Evolutionary conservation across 1,284 basidiomycete species (phyloP).

Genomic region (Neonothopanus nambi): DNA sequence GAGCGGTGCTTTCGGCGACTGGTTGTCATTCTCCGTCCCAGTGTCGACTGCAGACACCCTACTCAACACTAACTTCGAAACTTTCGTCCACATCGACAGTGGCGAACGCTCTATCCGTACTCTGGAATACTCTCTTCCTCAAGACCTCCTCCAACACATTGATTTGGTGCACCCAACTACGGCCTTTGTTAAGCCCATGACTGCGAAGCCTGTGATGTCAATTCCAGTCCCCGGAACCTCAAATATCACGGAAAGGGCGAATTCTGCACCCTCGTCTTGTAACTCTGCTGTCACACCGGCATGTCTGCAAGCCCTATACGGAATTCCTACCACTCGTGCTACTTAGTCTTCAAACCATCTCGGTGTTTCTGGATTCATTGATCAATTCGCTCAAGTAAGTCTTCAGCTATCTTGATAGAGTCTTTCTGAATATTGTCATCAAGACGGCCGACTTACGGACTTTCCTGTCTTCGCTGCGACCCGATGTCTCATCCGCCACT

Average conservation of each 20-base stretch:
- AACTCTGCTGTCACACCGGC: conserved; percentile 25
- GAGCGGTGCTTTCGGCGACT: conserved; percentile 38
- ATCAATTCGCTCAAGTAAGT: conserved; percentile 26
- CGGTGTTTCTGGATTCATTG: conserved; percentile 33
- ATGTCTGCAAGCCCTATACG: conserved; percentile 32
- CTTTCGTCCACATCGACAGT: conserved; percentile 36
- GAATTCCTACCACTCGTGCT: conserved; percentile 31
- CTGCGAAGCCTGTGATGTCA: conserved; percentile 17
- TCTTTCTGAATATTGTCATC: conserved; percentile 7
- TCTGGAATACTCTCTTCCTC: conserved; percentile 42
- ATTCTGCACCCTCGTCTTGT: conserved; percentile 23
- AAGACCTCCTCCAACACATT: conserved; percentile 35
- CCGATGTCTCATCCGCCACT: conserved; percentile 32
- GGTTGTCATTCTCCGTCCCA: conserved; percentile 38
- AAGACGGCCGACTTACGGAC: conserved; percentile 21
- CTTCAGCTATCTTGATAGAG: neutral
- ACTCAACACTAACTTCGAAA: conserved; percentile 38
- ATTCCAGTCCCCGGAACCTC: conserved; percentile 13
- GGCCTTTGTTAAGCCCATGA: conserved; percentile 19
- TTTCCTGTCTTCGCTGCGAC: conserved; percentile 26
- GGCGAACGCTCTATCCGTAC: conserved; percentile 35
- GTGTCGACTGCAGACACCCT: conserved; percentile 38
- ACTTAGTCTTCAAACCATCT: conserved; percentile 29
- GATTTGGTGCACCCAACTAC: conserved; percentile 42
- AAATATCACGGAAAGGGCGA: conserved; percentile 20